These are phyloP conservation scores for Fusarium chuoi DNA, from an alignment of 2,329 filamentous ascomycete species.

Conservation along the genomic window DNA sequence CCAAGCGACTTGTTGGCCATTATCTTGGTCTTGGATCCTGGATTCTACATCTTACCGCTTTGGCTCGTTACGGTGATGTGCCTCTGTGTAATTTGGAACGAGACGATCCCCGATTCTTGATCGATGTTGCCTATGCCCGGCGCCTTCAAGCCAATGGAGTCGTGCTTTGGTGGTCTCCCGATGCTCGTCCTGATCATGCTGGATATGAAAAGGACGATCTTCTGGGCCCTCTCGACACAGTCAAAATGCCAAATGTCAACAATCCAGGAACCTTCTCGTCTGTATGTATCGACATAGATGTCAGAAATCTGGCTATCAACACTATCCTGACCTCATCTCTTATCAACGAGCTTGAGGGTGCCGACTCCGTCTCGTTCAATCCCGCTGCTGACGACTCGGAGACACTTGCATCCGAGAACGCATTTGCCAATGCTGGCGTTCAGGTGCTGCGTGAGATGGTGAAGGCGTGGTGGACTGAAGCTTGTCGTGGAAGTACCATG, in stretches of 20 bases:
- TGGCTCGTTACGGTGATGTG: slow-evolving; percentile 92
- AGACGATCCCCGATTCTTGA: slow-evolving; percentile 93
- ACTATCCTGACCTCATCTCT: slow-evolving; percentile 96
- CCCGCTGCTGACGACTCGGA: slow-evolving; percentile 55
- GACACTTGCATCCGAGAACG: slow-evolving; percentile 82
- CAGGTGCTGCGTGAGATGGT: slow-evolving; percentile 97
- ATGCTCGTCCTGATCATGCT: slow-evolving; percentile 90
- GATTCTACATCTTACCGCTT: slow-evolving; percentile 86
- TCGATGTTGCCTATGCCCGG: slow-evolving; percentile 94
- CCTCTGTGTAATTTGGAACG: slow-evolving; percentile 95
- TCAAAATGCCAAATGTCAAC: slow-evolving; percentile 93
- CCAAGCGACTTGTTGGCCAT: slow-evolving; percentile 85
- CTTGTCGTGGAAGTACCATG: slow-evolving; percentile 89
- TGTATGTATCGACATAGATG: slow-evolving; percentile 93
- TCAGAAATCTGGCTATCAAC: slow-evolving; percentile 96
- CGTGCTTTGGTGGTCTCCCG: slow-evolving; percentile 95
- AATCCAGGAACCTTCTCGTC: slow-evolving; percentile 94
- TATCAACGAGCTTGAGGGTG: slow-evolving; percentile 94
- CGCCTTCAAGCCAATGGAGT: slow-evolving; percentile 91
- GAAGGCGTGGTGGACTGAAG: slow-evolving; percentile 97
- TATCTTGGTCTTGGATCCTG: slow-evolving; percentile 94
- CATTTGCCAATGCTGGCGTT: slow-evolving; percentile 92
- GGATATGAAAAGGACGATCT: slow-evolving; percentile 96
- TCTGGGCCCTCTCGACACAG: slow-evolving; percentile 81
- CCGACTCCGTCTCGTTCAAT: slow-evolving; percentile 87